Conservation (phyloP, 2,329 filamentous ascomycete species). For the Colletotrichum echinochloae region DNA sequence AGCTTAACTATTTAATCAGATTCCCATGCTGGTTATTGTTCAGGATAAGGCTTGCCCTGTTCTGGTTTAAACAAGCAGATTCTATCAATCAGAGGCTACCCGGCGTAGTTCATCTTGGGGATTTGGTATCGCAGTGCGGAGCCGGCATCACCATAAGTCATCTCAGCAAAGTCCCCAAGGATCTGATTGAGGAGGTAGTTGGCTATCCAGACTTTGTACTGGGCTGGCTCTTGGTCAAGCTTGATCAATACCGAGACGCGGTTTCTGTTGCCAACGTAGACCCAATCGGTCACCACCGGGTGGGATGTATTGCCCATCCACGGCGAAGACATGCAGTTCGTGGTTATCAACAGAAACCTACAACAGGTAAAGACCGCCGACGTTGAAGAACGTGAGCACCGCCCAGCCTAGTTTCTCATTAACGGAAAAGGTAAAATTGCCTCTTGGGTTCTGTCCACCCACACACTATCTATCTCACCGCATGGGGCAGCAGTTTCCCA, state of each 20-base stretch:
- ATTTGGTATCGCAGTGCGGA: rapidly evolving
- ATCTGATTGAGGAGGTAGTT: slow-evolving; percentile 25
- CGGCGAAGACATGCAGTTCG: slow-evolving; percentile 56
- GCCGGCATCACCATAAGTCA: not conserved
- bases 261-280: slow-evolving; percentile 51
- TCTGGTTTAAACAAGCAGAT: slow-evolving; percentile 16
- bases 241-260: slow-evolving; percentile 56
- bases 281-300: slow-evolving; percentile 43
- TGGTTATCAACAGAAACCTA: slow-evolving; percentile 57
- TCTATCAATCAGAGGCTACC: not conserved
- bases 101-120: slow-evolving; percentile 20
- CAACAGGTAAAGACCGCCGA: slow-evolving; percentile 13
- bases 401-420: slow-evolving; percentile 1
- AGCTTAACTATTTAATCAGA: slow-evolving; percentile 2
- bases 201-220: slow-evolving; percentile 52
- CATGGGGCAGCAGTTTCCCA: not conserved
- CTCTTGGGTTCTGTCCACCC: not conserved
- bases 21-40: not conserved
- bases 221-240: slow-evolving; percentile 50
- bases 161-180: slow-evolving; percentile 8
- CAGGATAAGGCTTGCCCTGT: slow-evolving; percentile 1
- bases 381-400: not conserved
- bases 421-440: slow-evolving; percentile 16
- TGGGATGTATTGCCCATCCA: slow-evolving; percentile 57
- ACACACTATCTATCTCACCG: slow-evolving; percentile 6